These are phyloP conservation scores for Maudiozyma barnettii DNA, from an alignment of 805 yeast genomes.

Conservation along the genomic window DNA sequence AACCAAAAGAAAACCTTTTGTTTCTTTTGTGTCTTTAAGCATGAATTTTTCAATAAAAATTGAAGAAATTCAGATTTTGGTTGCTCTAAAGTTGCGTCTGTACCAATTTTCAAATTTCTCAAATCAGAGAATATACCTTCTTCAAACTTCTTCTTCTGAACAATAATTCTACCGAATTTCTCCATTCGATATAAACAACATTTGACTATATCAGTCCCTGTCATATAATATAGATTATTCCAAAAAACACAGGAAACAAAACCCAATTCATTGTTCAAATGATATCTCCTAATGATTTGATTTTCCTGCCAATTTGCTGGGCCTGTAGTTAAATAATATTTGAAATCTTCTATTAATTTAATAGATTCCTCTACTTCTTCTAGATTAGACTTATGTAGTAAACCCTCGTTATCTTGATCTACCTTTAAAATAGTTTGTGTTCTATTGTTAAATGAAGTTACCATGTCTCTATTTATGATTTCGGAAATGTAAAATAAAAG, in stretches of 20 bases:
- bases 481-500: no score
- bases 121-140: constrained; percentile 92
- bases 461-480: constrained; percentile 3
- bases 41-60: constrained; percentile 74
- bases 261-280: constrained; percentile 79
- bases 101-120: constrained; percentile 74
- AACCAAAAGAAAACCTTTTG: constrained; percentile 97
- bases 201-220: constrained; percentile 94
- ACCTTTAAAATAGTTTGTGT: constrained; percentile 15
- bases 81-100: constrained; percentile 77
- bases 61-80: constrained; percentile 80
- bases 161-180: constrained; percentile 77
- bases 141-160: constrained; percentile 88
- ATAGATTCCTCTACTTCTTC: constrained; percentile 11
- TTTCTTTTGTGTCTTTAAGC: constrained; percentile 89
- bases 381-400: neutral
- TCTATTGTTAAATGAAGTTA: constrained; percentile 8
- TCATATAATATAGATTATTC: constrained; percentile 81
- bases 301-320: constrained; percentile 90
- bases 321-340: constrained; percentile 83
- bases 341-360: constrained; percentile 54
- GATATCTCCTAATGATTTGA: constrained; percentile 79
- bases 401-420: constrained; percentile 1
- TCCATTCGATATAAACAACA: constrained; percentile 82
- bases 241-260: constrained; percentile 89